Evolutionary conservation across 2,329 filamentous ascomycete genomes (phyloP).

Genomic region (Alternaria atra): DNA sequence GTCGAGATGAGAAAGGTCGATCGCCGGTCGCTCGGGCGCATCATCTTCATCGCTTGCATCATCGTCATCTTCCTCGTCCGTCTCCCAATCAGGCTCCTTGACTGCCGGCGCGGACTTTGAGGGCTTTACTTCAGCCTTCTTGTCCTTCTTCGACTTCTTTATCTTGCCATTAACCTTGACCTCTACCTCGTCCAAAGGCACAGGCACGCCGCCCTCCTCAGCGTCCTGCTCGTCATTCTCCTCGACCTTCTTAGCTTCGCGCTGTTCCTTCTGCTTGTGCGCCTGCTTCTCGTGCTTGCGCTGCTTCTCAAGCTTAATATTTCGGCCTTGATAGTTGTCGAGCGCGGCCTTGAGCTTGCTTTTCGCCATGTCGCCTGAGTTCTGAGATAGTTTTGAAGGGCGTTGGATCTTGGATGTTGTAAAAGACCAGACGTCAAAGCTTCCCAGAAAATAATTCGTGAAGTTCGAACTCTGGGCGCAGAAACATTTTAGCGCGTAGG

Average conservation of each 20-base stretch:
- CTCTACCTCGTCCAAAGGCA: slow-evolving; percentile 40
- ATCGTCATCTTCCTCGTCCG: slow-evolving; percentile 52
- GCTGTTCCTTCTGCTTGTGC: slow-evolving; percentile 19
- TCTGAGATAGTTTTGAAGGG: background rate
- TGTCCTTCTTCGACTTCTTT: slow-evolving; percentile 45
- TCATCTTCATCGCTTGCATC: slow-evolving; percentile 49
- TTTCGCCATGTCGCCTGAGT: slow-evolving; percentile 47
- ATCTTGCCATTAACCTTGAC: slow-evolving; percentile 41
- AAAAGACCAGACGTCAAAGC: slow-evolving; percentile 28
- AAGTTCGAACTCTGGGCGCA: slow-evolving; percentile 49
- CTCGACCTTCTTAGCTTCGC: slow-evolving; percentile 8
- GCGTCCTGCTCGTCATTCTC: slow-evolving; percentile 27
- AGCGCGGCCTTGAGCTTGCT: slow-evolving; percentile 68
- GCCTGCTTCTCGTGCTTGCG: slow-evolving; percentile 24
- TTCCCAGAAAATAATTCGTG: slow-evolving; percentile 37
- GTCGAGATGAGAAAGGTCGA: slow-evolving; percentile 46
- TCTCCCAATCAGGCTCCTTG: slow-evolving; percentile 44
- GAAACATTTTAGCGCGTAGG: slow-evolving; percentile 38
- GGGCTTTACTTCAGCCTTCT: slow-evolving; percentile 43
- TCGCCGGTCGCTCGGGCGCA: slow-evolving; percentile 27
- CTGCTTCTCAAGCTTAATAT: slow-evolving; percentile 78
- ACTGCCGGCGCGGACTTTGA: slow-evolving; percentile 29
- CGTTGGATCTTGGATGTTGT: background rate
- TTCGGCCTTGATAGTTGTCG: slow-evolving; percentile 66
- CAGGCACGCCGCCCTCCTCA: slow-evolving; percentile 41